Conservation (phyloP, 169 alveolate species). For the Plasmodium fragile region DNA sequence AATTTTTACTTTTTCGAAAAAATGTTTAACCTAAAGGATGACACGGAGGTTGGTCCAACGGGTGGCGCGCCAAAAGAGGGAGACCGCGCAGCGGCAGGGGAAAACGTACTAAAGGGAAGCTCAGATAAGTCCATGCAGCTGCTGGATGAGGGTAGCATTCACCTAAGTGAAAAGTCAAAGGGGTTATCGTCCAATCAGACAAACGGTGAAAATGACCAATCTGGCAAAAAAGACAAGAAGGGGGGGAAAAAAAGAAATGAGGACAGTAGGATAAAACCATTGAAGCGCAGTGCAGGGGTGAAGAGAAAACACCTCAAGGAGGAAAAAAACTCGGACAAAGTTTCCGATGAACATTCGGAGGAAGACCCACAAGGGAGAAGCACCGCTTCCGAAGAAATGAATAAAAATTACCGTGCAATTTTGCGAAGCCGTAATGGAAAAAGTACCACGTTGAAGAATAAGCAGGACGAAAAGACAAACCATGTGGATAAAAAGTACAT, state of each 20-base stretch:
- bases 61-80: neutral
- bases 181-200: neutral
- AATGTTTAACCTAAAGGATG: conserved; percentile 16
- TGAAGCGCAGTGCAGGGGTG: neutral
- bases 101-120: neutral
- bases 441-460: neutral
- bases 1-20: conserved; percentile 41
- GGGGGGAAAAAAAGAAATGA: neutral
- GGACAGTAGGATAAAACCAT: neutral
- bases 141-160: neutral
- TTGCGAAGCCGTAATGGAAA: conserved; percentile 42
- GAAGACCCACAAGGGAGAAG: neutral
- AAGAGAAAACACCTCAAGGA: neutral
- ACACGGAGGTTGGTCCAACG: neutral
- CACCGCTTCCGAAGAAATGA: neutral
- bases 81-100: neutral
- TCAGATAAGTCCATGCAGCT: neutral
- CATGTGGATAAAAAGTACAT: neutral
- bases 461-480: conserved; percentile 9
- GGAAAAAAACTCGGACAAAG: neutral
- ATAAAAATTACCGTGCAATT: conserved; percentile 36
- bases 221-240: neutral
- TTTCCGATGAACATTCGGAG: neutral
- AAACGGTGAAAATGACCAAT: neutral
- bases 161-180: neutral